These are phyloP conservation scores for Puccinia polysora DNA, from an alignment of 1,284 basidiomycete species.

Conservation along the genomic window DNA sequence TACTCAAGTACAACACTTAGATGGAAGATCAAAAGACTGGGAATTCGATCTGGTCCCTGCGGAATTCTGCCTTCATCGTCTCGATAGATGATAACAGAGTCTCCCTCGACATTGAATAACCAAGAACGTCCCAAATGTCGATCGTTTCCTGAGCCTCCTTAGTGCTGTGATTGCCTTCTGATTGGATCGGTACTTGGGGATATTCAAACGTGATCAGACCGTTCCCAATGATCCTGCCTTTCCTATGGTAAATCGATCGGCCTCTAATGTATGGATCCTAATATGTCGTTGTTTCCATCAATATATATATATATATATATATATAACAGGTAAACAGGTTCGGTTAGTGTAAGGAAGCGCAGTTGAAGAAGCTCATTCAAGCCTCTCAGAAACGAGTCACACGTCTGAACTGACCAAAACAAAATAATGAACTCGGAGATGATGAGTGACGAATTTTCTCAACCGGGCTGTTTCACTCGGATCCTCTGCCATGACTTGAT, in stretches of 20 bases:
- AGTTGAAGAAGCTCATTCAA: too few relatives aligned
- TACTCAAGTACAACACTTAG: not conserved
- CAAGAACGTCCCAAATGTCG: slow-evolving; percentile 37
- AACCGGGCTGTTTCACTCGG: not conserved
- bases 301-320: too few relatives aligned
- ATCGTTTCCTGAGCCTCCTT: not conserved
- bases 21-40: slow-evolving; percentile 15
- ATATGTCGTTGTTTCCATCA: too few relatives aligned
- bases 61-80: slow-evolving; percentile 7
- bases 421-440: slow-evolving; percentile 37
- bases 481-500: slow-evolving; percentile 9
- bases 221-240: slow-evolving; percentile 34
- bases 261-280: slow-evolving; percentile 36
- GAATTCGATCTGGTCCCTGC: not conserved
- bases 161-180: not conserved
- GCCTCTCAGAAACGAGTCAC: too few relatives aligned
- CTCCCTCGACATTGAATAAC: slow-evolving; percentile 35
- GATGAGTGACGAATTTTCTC: slow-evolving; percentile 18
- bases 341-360: not conserved
- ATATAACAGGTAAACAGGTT: too few relatives aligned
- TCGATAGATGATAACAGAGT: slow-evolving; percentile 17
- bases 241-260: slow-evolving; percentile 27
- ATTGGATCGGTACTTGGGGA: not conserved
- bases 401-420: slow-evolving; percentile 16
- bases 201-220: slow-evolving; percentile 37